These are phyloP conservation scores for Xylaria sp. DNA, from an alignment of 2,329 filamentous ascomycete species.

Conservation along the genomic window DNA sequence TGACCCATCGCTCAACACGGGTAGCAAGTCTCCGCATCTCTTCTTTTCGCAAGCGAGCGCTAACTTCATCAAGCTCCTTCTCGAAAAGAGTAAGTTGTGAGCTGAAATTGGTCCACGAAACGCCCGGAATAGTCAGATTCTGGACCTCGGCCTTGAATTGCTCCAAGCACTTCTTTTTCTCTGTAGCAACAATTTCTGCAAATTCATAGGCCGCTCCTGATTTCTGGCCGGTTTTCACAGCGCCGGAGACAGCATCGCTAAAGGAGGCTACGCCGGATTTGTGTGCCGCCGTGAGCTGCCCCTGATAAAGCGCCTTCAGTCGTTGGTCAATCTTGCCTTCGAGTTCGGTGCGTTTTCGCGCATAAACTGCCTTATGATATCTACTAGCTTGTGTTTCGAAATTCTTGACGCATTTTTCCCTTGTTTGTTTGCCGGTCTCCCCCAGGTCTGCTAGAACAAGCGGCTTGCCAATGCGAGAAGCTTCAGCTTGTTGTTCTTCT, in stretches of 20 bases:
- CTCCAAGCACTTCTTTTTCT: slow-evolving; percentile 80
- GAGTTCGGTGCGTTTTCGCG: slow-evolving; percentile 84
- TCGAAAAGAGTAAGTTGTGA: slow-evolving; percentile 83
- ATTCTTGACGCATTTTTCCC: slow-evolving; percentile 78
- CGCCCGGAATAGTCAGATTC: slow-evolving; percentile 79
- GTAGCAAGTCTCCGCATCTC: slow-evolving; percentile 95
- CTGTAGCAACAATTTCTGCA: slow-evolving; percentile 86
- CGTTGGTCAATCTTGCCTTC: slow-evolving; percentile 88
- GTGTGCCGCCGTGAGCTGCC: slow-evolving; percentile 89
- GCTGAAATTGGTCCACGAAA: slow-evolving; percentile 88
- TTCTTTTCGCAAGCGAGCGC: slow-evolving; percentile 84
- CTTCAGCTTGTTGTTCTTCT: slow-evolving; percentile 85
- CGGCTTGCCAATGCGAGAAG: slow-evolving; percentile 76
- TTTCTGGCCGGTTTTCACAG: slow-evolving; percentile 93
- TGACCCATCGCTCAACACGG: slow-evolving; percentile 93
- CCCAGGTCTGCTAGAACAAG: slow-evolving; percentile 81
- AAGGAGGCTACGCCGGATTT: slow-evolving; percentile 88
- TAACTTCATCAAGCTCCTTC: slow-evolving; percentile 92
- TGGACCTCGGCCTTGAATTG: slow-evolving; percentile 81
- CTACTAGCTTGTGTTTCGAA: slow-evolving; percentile 92
- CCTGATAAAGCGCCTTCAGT: slow-evolving; percentile 86
- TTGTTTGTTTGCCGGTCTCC: slow-evolving; percentile 74
- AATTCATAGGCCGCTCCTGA: slow-evolving; percentile 93
- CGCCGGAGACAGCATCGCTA: slow-evolving; percentile 84
- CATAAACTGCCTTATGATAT: slow-evolving; percentile 96